Evolutionary conservation across 352 stramenopile genomes (phyloP).

Genomic region (Globisporangium parvum): DNA sequence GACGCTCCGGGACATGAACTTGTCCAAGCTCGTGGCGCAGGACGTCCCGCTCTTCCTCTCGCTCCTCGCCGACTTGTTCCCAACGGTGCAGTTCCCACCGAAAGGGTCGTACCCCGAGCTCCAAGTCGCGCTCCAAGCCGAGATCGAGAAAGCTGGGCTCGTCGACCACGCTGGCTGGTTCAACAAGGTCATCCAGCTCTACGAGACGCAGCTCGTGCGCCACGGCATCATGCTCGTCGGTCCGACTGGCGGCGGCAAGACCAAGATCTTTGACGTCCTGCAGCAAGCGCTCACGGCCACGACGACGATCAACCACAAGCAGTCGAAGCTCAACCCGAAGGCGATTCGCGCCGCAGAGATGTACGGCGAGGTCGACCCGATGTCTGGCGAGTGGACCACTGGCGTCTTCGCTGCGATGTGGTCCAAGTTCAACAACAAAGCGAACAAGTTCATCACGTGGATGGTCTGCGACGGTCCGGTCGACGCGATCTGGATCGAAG

Average conservation of each 20-base stretch:
- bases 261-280: constrained; percentile 95
- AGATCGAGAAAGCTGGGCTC: constrained; percentile 92
- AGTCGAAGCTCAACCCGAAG: constrained; percentile 97
- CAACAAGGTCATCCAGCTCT: constrained; percentile 97
- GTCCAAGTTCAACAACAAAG: constrained; percentile 98
- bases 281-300: constrained; percentile 91
- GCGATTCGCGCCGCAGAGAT: constrained; percentile 96
- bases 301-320: constrained; percentile 92
- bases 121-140: constrained; percentile 74
- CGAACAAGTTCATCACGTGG: constrained; percentile 98
- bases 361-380: constrained; percentile 96
- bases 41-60: constrained; percentile 97
- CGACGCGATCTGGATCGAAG: constrained; percentile 98
- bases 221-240: constrained; percentile 99
- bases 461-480: constrained; percentile 97
- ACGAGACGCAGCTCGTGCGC: constrained; percentile 96
- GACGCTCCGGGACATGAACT: constrained; percentile 96
- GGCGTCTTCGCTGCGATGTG: constrained; percentile 98
- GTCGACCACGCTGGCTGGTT: constrained; percentile 86
- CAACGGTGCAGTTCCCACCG: constrained; percentile 82
- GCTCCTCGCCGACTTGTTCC: constrained; percentile 96
- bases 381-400: constrained; percentile 97
- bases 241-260: constrained; percentile 96
- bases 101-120: constrained; percentile 97
- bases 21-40: constrained; percentile 97